Base-by-base conservation (phyloP, 2,329 filamentous ascomycete genomes). In the Neonectria magnoliae region DNA sequence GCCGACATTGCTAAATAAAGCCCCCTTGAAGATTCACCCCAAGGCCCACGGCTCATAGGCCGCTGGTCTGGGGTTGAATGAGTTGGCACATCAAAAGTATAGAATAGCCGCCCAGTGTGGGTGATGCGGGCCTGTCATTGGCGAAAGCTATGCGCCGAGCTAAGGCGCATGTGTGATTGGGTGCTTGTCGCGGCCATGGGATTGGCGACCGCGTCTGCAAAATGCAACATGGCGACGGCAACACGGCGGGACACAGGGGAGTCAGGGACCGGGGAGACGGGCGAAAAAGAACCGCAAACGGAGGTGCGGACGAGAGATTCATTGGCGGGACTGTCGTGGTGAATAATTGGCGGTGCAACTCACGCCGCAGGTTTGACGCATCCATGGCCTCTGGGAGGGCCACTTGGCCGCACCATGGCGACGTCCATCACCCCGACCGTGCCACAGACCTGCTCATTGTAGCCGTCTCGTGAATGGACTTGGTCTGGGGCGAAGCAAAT, bases 51-150 rank as follows among this genome's bases (percentile, higher is more conserved):
- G 62, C 64, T 70, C 67, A 73, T 74, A 74, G 71, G 73, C 66
- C 52, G 25, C 38, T 62, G 58, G 63, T 58, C 56, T 62, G 61
- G 71, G 68, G 67, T 71, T 67, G 67, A 65, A 62, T 67, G 65
- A 66, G 61, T 68, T 74, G 71, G 69, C 63, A 68, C 68, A 74
- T 64, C 60, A 45, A 56, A 62, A 48, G 78, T 78, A 65, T 78
- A 74, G 73, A 75, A 78, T 79, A 81, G 78, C 78, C 81, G 81
- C 81, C 78, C 70, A 66, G 58, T 60, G 67, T 67, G 58, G 60
- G 70, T 25, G 60, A 59, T 58, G 50, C 45, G 47, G 61, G n/a
- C 42, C 51, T 60, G 33, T 71, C 55, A 78, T 79, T 79, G 77
- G 77, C 44, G 56, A 52, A 16, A 38, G 44, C 50, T 78, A 73